Evolutionary conservation across 2,329 filamentous ascomycete genomes (phyloP), one percentile per base, ranked within the genome.

Genomic region (Epicoccum sorghinum): DNA sequence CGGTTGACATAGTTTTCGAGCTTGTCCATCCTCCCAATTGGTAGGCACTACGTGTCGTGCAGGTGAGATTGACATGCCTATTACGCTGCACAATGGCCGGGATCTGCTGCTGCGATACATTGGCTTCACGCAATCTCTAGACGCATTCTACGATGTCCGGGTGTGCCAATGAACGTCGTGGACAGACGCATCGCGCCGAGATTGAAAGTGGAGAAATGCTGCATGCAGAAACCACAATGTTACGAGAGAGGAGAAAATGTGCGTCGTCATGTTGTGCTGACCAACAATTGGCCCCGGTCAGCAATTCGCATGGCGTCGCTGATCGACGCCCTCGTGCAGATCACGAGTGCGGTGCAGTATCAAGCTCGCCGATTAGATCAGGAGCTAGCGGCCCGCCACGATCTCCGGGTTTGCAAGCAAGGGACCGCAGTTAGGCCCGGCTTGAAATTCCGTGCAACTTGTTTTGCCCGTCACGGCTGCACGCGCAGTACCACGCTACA

Each of bases 241-340:
- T 35, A 30, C 40, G 29, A 10, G 10, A 18, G 23, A 12, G 27
- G 37, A 24, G 25, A 41, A 22, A 25, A 43, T 29, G 33, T 32
- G 44, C 36, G 25, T 36, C 24, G 29, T 49, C 42, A 40, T 45
- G 24, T 40, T 25, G 12, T 12, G 22, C 13, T 35, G 12, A 7
- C 23, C 47, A 30, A 18, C 35, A 38, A 57, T 55, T 58, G 47
- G 50, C 35, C 9, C 13, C 12, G 47, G 25, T 7, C 32, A 27
- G 30, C n/a, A 7, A 27, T n/a, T 39, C 8, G 33, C 24, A 33
- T 37, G 44, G 43, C 27, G 44, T 3, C 47, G 56, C 32, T 55
- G 60, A 61, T 61, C 56, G 55, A 59, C 57, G 48, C 22, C 23
- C 24, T 24, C 9, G 46, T 54, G 53, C 51, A 25, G 35, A 25